Percentiles rank a stretch among this genome's conserved stretches.
Conservation (phyloP, 2,329 filamentous ascomycete genomes). For the Arachnomyces sp. region DNA sequence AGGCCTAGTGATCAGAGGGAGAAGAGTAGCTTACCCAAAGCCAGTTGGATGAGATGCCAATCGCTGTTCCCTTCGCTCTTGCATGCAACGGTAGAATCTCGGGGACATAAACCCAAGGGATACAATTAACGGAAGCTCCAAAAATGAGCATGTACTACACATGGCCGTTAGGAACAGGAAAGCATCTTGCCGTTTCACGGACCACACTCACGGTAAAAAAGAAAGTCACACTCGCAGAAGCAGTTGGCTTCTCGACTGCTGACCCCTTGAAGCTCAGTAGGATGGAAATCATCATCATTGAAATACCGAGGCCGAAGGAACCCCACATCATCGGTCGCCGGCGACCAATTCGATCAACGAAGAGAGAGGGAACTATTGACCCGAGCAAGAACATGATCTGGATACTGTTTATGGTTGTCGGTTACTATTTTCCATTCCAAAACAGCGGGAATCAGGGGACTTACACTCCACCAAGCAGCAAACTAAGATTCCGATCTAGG, state of each 20-base stretch:
- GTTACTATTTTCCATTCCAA: background rate
- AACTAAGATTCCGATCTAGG: slow-evolving; percentile 34
- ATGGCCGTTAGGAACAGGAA: background rate
- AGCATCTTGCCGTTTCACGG: slow-evolving; percentile 1
- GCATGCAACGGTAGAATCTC: slow-evolving; percentile 45
- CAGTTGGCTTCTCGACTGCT: slow-evolving; percentile 30
- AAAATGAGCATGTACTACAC: slow-evolving; percentile 34
- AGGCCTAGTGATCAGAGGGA: background rate
- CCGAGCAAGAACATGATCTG: slow-evolving; percentile 35
- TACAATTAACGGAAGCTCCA: slow-evolving; percentile 39
- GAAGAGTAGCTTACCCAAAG: slow-evolving; percentile 26
- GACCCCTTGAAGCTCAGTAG: slow-evolving; percentile 37
- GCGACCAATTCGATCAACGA: slow-evolving; percentile 35
- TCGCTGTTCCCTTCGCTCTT: slow-evolving; percentile 42
- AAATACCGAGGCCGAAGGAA: slow-evolving; percentile 27
- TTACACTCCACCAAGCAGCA: slow-evolving; percentile 39
- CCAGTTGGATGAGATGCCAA: slow-evolving; percentile 44
- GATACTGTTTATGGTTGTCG: slow-evolving; percentile 13
- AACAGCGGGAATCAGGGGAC: background rate
- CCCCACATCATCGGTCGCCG: slow-evolving; percentile 31
- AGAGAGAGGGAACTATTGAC: slow-evolving; percentile 38
- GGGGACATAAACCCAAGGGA: slow-evolving; percentile 45
- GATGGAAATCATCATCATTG: slow-evolving; percentile 34
- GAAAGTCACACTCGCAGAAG: slow-evolving; percentile 41
- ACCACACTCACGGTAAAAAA: slow-evolving; percentile 35